Evolutionary conservation across 805 yeast genomes (phyloP).

Genomic region (Kodamaea fukazawae): DNA sequence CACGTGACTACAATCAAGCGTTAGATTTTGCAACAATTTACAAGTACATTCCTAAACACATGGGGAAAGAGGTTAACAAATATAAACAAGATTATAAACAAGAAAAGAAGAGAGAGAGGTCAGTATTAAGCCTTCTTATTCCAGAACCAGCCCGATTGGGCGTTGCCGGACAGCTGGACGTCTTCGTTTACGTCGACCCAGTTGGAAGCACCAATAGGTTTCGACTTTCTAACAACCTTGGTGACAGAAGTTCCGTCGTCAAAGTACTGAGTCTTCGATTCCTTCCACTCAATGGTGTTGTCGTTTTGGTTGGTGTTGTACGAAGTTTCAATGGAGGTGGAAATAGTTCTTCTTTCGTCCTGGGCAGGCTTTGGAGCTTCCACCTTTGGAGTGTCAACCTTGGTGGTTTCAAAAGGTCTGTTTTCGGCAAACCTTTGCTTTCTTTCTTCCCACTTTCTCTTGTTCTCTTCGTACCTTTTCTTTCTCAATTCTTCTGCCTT

Average conservation of each 20-base stretch:
- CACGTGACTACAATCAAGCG: no score
- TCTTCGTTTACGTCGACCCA: slow-evolving; percentile 34
- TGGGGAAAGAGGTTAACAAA: no score
- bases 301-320: slow-evolving; percentile 25
- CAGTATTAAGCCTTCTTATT: slow-evolving; percentile 8
- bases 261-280: slow-evolving; percentile 31
- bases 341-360: slow-evolving; percentile 15
- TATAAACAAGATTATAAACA: no score
- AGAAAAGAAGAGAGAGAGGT: no score
- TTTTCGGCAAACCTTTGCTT: no score
- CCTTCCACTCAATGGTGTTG: slow-evolving; percentile 29
- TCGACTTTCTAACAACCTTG: slow-evolving; percentile 28
- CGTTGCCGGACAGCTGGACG: slow-evolving; percentile 10
- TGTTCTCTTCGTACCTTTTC: no score
- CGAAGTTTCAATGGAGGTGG: slow-evolving; percentile 26
- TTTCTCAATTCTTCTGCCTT: not conserved
- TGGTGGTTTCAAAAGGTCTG: no score
- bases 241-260: slow-evolving; percentile 37
- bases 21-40: no score
- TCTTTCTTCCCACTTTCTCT: no score
- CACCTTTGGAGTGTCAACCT: no score
- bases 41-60: no score
- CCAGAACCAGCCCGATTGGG: slow-evolving; percentile 24
- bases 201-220: slow-evolving; percentile 31
- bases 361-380: not conserved